Conservation (phyloP, 2,329 filamentous ascomycete species). For the Fonsecaea monophora region DNA sequence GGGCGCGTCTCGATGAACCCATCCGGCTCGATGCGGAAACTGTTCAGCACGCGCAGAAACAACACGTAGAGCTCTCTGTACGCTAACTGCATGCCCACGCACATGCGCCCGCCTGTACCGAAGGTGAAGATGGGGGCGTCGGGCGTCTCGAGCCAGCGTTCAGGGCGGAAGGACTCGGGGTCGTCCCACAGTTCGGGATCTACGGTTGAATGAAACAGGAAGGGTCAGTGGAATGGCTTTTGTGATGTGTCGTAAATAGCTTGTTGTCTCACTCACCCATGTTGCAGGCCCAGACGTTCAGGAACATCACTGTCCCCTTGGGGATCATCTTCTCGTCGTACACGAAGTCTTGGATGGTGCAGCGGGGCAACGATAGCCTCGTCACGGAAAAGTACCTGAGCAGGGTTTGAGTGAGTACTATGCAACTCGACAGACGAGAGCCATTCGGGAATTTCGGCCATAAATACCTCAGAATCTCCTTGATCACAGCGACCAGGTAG, state of each 20-base stretch:
- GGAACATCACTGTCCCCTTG: conserved; percentile 67
- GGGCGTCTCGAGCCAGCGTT: conserved; percentile 68
- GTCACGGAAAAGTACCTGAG: conserved; percentile 66
- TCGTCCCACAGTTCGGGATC: conserved; percentile 64
- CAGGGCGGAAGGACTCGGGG: conserved; percentile 64
- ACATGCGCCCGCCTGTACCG: conserved; percentile 71
- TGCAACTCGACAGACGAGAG: too few species aligned
- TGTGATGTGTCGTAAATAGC: too few species aligned
- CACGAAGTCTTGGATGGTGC: conserved; percentile 64
- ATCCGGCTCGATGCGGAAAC: conserved; percentile 64
- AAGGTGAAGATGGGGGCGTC: conserved; percentile 70
- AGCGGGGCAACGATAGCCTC: conserved; percentile 65
- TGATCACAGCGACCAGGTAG: conserved; percentile 67
- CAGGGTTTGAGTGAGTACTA: too few species aligned
- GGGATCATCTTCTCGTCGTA: conserved; percentile 66
- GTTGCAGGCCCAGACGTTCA: conserved; percentile 72
- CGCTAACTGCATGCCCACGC: conserved; percentile 66
- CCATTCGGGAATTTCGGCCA: not conserved
- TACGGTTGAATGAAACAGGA: not conserved
- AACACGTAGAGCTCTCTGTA: conserved; percentile 70
- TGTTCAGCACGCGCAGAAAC: conserved; percentile 67
- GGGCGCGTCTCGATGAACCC: conserved; percentile 56
- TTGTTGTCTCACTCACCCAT: conserved; percentile 51
- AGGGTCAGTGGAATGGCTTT: too few species aligned
- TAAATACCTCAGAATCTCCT: conserved; percentile 59